Conservation (phyloP, 1,284 basidiomycete species). For the Schizophyllum commune region DNA sequence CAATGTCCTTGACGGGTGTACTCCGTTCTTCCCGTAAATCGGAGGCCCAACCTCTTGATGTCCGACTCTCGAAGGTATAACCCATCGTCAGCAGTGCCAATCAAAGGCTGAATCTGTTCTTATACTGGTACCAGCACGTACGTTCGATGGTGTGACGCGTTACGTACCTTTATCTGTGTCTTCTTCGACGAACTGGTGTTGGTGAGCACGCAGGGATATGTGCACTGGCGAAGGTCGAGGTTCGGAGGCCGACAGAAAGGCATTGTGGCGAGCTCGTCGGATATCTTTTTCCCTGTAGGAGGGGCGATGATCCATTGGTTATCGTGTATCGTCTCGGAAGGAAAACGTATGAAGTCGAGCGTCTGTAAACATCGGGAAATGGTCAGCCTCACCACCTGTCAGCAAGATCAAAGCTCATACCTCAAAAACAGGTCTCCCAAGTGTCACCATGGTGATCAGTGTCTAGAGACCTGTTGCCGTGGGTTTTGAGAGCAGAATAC, state of each 20-base stretch:
- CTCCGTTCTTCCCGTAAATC: background rate
- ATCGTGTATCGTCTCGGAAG: background rate
- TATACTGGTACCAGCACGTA: background rate
- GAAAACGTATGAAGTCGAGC: background rate
- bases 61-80: background rate
- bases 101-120: background rate
- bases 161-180: background rate
- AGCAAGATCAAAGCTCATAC: no score
- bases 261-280: background rate
- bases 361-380: background rate
- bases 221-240: background rate
- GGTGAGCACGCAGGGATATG: background rate
- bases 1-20: background rate
- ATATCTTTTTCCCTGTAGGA: background rate
- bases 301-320: background rate
- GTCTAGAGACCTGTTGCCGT: no score
- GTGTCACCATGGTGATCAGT: no score
- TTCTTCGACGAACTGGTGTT: background rate
- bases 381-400: background rate
- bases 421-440: no score
- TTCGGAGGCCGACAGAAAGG: background rate
- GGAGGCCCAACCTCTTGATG: conserved; percentile 13
- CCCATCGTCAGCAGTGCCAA: conserved; percentile 1
- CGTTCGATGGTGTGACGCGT: background rate
- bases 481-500: no score